Evolutionary conservation across 2,329 filamentous ascomycete genomes (phyloP), one percentile per base, ranked within the genome.

Genomic region (Grosmannia serpens): DNA sequence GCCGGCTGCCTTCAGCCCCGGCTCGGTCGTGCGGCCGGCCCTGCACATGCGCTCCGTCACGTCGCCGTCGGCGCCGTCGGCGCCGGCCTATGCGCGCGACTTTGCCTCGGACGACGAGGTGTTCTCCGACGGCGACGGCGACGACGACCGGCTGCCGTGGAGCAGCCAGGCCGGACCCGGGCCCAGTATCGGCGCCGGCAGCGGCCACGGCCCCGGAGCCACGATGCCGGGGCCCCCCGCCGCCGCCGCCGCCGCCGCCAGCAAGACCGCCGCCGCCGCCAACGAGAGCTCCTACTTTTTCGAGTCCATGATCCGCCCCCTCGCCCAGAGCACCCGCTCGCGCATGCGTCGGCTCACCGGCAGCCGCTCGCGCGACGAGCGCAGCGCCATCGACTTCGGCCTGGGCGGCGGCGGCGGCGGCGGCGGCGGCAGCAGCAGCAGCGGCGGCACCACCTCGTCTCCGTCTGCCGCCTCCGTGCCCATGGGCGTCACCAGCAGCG

Each of bases 41-140:
- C 75, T 95, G 24, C 91, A 96, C 68, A 81, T 83, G 7, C 85
- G 92, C 22, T 95, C 90, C 15, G 82, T 95, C 56, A 96, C 92
- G 0, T 95, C 89, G 0, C 91, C 92, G 1, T 82, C 83, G 9
- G 76, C 80, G 7, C 75, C 82, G 13, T 78, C 77, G 8, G 38
- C 50, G 1, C 22, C 35, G 49, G 13, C 56, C 8, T 79, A 81
- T 64, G 77, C 83, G 62, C 70, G 77, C 44, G 83, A 88, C 15
- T 78, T 88, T 54, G 76, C 84, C 2, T 89, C 87, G 0, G 87
- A 95, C 59, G 90, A 95, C 59, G 91, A 96, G 64, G 51, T 87
- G 0, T 86, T 92, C 64, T 95, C 89, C 0, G 92, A 96, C 63
- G 84, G 84, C 0, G 92, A 96, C 63, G 84, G 84, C 41, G 41